Evolutionary conservation across 495 filamentous ascomycete species (phyloP), one percentile per base, ranked within the genome.

Genomic region (Umbilicaria muhlenbergii): DNA sequence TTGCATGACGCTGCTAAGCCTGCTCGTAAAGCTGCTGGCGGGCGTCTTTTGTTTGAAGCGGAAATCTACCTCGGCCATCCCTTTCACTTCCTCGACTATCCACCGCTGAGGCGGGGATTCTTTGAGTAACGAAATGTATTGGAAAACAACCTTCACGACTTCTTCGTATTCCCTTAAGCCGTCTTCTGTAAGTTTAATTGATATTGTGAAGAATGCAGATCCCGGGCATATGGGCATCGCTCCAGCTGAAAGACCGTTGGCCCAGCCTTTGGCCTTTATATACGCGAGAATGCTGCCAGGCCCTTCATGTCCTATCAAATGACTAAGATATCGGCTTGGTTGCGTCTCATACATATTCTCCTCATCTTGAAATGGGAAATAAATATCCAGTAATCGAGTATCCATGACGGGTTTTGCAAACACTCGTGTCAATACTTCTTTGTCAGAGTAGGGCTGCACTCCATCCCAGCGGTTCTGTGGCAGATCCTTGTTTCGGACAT

Each of bases 321-420:
- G 91, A 54, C 81, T 83, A 50, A 94, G 73, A 56, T 96, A 99
- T 32, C 86, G 75, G 50, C 83, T 83, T 11, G 91, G 91, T 41
- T 93, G 87, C 7, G 78, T 73, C 51, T 86, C 78, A 59, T 78
- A 93, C 41, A 88, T 60, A 8, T 76, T 55, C 47, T 96, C 86
- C 59, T 96, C 86, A 55, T 95, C 88, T 38, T 86, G 64, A 58
- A 84, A 95, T 0, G 87, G 83, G 60, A 96, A 96, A 47, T 71
- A 78, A 44, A 99, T 73, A 39, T 89, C 85, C 51, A 99, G 64
- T 21, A 80, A 77, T 39, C 86, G 73, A 14, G 78, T 77, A 47
- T 99, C 88, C 84, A 94, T 93, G 32, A 99, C 92, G 1, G 91
- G 91, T 61, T 94, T 95, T 17, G 87, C 86, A 64, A 94, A 94